Percentiles rank a stretch among this genome's conserved stretches.
Evolutionary conservation across 805 yeast genomes (phyloP).

Genomic region (Saccharomycopsis sp.): DNA sequence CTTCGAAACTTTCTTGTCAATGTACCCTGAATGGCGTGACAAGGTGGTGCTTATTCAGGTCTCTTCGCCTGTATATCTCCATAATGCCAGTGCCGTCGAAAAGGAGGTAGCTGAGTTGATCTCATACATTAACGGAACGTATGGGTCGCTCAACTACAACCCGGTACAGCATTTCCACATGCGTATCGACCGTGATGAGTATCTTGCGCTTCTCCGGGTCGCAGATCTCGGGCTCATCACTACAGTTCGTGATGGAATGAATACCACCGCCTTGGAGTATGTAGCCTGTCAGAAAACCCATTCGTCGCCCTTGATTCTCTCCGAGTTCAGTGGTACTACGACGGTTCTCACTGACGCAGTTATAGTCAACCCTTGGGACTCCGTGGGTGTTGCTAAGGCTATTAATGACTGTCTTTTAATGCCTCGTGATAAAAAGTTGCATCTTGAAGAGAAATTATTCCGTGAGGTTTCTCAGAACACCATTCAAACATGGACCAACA

Average conservation of each 20-base stretch:
- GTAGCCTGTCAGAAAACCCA: conserved; percentile 76
- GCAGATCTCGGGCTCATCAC: conserved; percentile 90
- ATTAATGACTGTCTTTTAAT: conserved; percentile 63
- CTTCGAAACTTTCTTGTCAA: conserved; percentile 76
- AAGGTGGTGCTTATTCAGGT: conserved; percentile 88
- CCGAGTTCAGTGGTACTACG: conserved; percentile 91
- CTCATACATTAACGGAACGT: conserved; percentile 73
- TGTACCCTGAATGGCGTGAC: conserved; percentile 89
- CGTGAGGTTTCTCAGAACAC: conserved; percentile 61
- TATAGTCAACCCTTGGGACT: conserved; percentile 94
- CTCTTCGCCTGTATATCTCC: conserved; percentile 66
- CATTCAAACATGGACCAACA: conserved; percentile 73
- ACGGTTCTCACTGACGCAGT: conserved; percentile 65
- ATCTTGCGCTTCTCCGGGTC: conserved; percentile 75
- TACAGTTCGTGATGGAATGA: conserved; percentile 92
- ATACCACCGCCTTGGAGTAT: conserved; percentile 89
- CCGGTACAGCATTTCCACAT: conserved; percentile 93
- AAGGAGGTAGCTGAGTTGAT: conserved; percentile 79
- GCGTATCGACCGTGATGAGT: conserved; percentile 82
- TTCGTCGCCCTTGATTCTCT: conserved; percentile 70
- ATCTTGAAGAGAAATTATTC: conserved; percentile 50
- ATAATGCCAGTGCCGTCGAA: conserved; percentile 38
- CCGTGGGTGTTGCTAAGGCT: conserved; percentile 84
- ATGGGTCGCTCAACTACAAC: conserved; percentile 72
- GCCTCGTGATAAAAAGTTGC: conserved; percentile 39